Percentiles rank a stretch among this genome's conserved stretches.
These are phyloP conservation scores for Tetrahymena thermophila DNA, from an alignment of 73 alveolate species.

Conservation along the genomic window DNA sequence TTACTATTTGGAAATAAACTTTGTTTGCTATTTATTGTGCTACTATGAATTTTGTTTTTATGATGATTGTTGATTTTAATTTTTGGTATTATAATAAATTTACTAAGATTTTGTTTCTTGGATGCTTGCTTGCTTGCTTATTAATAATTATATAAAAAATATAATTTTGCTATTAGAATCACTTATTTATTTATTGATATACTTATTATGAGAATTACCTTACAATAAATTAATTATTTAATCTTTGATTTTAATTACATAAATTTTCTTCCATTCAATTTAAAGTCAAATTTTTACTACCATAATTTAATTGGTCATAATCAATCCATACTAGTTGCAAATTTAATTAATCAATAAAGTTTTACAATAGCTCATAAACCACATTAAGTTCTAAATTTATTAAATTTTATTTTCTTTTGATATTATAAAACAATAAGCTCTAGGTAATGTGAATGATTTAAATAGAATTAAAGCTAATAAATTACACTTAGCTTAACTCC, in stretches of 20 bases:
- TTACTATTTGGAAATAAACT: neutral
- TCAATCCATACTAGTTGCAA: neutral
- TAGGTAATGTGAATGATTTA: neutral
- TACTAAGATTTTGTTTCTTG: neutral
- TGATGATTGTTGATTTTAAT: neutral
- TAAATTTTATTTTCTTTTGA: neutral
- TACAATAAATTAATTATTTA: neutral
- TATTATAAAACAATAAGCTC: neutral
- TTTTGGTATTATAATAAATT: neutral
- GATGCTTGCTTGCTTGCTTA: neutral
- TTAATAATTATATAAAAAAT: too few species aligned
- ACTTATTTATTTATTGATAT: neutral
- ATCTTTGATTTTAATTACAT: neutral
- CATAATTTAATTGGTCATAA: neutral
- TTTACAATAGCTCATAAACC: neutral
- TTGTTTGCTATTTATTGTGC: neutral
- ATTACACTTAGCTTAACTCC: too few species aligned
- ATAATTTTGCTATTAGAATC: neutral
- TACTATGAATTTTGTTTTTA: neutral
- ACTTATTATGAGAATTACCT: neutral
- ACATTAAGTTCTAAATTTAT: neutral
- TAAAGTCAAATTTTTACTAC: neutral
- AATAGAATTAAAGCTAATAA: too few species aligned
- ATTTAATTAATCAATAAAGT: neutral
- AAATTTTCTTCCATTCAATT: neutral